Conservation (phyloP, 129 eudicot species). For the Lactuca sativa region DNA sequence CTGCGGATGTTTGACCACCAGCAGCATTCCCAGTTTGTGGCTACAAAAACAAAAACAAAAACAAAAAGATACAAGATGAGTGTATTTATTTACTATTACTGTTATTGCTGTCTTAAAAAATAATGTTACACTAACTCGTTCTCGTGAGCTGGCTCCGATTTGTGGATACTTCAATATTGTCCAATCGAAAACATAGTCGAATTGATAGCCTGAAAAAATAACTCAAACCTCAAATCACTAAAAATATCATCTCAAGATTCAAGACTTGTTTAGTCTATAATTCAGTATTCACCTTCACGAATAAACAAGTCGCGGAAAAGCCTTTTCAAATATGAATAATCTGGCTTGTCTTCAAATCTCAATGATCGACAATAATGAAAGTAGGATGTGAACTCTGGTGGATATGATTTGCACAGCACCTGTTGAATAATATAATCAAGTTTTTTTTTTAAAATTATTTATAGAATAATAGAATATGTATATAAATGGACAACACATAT, state of each 20-base stretch:
- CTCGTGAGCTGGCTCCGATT: conserved; percentile 78
- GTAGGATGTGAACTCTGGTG: conserved; percentile 90
- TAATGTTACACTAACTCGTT: conserved; percentile 48
- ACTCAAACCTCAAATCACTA: not conserved
- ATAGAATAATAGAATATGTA: not conserved
- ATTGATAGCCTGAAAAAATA: conserved; percentile 75
- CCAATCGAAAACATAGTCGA: conserved; percentile 98
- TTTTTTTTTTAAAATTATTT: too few species aligned
- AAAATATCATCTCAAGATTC: conserved; percentile 7
- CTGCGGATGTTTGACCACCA: conserved; percentile 54
- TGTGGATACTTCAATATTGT: conserved; percentile 97
- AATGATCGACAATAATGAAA: conserved; percentile 88
- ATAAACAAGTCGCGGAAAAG: conserved; percentile 93
- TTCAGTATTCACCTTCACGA: conserved; percentile 69
- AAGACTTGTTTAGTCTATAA: not conserved
- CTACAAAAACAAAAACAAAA: conserved; percentile 32
- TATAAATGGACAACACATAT: too few species aligned
- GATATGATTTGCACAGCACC: conserved; percentile 97
- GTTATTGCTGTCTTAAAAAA: too few species aligned
- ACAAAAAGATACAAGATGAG: not conserved
- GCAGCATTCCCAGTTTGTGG: conserved; percentile 56
- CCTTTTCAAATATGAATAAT: conserved; percentile 93
- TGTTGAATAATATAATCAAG: conserved; percentile 20
- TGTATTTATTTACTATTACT: not conserved
- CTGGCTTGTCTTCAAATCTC: conserved; percentile 94